These are phyloP conservation scores for Colletotrichum sidae DNA, from an alignment of 2,329 filamentous ascomycete genomes.

Conservation along the genomic window DNA sequence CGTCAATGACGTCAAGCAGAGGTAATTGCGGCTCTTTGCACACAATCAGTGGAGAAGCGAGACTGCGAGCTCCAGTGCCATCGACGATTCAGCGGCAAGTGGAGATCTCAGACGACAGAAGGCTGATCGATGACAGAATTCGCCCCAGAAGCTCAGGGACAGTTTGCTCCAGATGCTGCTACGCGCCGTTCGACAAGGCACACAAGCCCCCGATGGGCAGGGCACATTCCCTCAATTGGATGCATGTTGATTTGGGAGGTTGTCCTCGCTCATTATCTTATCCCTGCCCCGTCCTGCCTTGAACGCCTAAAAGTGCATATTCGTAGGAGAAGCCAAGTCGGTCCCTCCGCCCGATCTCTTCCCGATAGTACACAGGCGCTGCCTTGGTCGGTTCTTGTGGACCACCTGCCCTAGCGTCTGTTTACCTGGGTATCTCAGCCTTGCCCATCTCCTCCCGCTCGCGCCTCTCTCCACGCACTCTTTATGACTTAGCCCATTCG, in stretches of 20 bases:
- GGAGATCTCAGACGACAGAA: slow-evolving; percentile 26
- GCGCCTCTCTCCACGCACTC: neutral
- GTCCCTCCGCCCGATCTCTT: slow-evolving; percentile 12
- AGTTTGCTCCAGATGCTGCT: slow-evolving; percentile 25
- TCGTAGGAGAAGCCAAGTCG: slow-evolving; percentile 20
- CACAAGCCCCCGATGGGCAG: no score
- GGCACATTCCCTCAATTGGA: neutral
- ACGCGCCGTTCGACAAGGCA: neutral
- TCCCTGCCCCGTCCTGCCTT: slow-evolving; percentile 7
- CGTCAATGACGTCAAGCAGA: slow-evolving; percentile 39
- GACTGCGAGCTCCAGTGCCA: slow-evolving; percentile 15
- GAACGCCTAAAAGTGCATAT: slow-evolving; percentile 25
- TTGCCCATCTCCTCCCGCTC: neutral
- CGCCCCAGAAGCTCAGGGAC: slow-evolving; percentile 3
- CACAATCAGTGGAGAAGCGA: slow-evolving; percentile 28
- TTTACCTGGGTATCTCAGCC: slow-evolving; percentile 4
- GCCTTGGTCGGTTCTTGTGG: neutral
- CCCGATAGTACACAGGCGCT: slow-evolving; percentile 21
- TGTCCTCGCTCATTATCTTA: slow-evolving; percentile 21
- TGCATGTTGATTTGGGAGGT: slow-evolving; percentile 27
- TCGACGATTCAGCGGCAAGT: slow-evolving; percentile 31
- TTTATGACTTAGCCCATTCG: slow-evolving; percentile 52
- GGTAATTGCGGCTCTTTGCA: slow-evolving; percentile 34
- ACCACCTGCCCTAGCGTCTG: slow-evolving; percentile 5
- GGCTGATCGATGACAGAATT: slow-evolving; percentile 32